A percentile compares a stretch with the other conserved stretches of the same genome.
Evolutionary conservation across 2,329 filamentous ascomycete species (phyloP).

Genomic region (Talaromyces sp.): DNA sequence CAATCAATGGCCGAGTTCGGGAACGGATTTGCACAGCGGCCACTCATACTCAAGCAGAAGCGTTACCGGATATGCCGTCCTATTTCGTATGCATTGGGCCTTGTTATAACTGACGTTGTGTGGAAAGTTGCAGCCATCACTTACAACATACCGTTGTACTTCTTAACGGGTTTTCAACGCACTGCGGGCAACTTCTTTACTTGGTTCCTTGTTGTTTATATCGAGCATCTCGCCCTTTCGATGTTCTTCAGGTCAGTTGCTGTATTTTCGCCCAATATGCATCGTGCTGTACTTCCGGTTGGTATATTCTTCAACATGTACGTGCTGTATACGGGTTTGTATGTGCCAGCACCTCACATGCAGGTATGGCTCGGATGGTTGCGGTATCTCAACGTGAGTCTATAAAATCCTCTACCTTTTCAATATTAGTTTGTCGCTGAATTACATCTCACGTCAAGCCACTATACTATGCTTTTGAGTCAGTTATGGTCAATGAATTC

Average conservation of each 20-base stretch:
- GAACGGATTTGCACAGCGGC: slow-evolving; percentile 16
- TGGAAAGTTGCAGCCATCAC: slow-evolving; percentile 66
- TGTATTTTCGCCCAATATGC: slow-evolving; percentile 69
- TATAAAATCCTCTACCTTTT: slow-evolving; percentile 39
- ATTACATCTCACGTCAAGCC: neutral
- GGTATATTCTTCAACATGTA: slow-evolving; percentile 71
- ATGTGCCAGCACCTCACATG: slow-evolving; percentile 66
- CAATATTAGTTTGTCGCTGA: neutral
- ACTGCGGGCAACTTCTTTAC: slow-evolving; percentile 68
- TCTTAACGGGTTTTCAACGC: slow-evolving; percentile 62
- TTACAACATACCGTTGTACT: slow-evolving; percentile 69
- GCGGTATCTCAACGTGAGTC: slow-evolving; percentile 66
- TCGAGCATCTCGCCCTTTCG: slow-evolving; percentile 56
- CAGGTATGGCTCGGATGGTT: slow-evolving; percentile 73
- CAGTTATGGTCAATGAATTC: slow-evolving; percentile 80
- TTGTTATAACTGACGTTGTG: slow-evolving; percentile 68
- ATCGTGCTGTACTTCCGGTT: slow-evolving; percentile 75
- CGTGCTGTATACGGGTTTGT: slow-evolving; percentile 70
- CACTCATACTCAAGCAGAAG: slow-evolving; percentile 17
- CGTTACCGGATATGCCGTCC: slow-evolving; percentile 54
- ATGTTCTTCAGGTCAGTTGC: slow-evolving; percentile 69
- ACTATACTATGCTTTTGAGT: slow-evolving; percentile 46
- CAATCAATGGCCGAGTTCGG: slow-evolving; percentile 16
- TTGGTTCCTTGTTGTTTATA: slow-evolving; percentile 54
- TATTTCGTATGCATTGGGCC: slow-evolving; percentile 72